Evolutionary conservation across 2,329 filamentous ascomycete genomes (phyloP).

Genomic region (Annulohypoxylon truncatum): DNA sequence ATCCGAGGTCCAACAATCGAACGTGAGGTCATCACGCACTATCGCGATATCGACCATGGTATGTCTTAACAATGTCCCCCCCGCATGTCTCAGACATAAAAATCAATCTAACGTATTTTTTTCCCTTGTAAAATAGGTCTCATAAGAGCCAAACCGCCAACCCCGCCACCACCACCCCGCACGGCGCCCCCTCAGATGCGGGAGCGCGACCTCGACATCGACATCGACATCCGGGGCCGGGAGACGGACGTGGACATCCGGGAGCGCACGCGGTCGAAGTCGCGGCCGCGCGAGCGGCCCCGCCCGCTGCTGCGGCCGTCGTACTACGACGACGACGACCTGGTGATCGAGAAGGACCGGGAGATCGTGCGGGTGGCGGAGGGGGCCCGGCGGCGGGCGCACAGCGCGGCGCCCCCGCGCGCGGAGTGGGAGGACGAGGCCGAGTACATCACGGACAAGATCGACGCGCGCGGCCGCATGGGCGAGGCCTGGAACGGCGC

Average conservation of each 20-base stretch:
- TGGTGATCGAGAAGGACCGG: constrained; percentile 70
- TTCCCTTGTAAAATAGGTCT: constrained; percentile 56
- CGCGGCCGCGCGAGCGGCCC: constrained; percentile 56
- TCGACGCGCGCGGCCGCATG: constrained; percentile 71
- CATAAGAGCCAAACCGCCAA: constrained; percentile 56
- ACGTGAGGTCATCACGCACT: constrained; percentile 89
- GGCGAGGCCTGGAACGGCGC: constrained; percentile 80
- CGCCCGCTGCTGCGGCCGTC: constrained; percentile 51
- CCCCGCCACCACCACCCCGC: constrained; percentile 63
- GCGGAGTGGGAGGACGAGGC: constrained; percentile 73
- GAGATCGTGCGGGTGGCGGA: constrained; percentile 61
- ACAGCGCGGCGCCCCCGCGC: constrained; percentile 62
- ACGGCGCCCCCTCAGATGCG: constrained; percentile 57
- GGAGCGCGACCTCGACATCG: constrained; percentile 70
- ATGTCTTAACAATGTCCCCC: constrained; percentile 50
- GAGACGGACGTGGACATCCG: constrained; percentile 70
- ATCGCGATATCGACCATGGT: constrained; percentile 89
- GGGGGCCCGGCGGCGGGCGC: constrained; percentile 61
- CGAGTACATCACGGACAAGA: constrained; percentile 67
- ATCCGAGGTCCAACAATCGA: constrained; percentile 84
- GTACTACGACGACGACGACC: constrained; percentile 70
- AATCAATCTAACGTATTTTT: background rate
- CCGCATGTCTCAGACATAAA: background rate
- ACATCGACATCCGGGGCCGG: constrained; percentile 66
- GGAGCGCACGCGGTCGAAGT: constrained; percentile 54